Evolutionary conservation across 192 early-diverging fungal genomes (phyloP).

Genomic region (Phlyctochytrium arcticum): DNA sequence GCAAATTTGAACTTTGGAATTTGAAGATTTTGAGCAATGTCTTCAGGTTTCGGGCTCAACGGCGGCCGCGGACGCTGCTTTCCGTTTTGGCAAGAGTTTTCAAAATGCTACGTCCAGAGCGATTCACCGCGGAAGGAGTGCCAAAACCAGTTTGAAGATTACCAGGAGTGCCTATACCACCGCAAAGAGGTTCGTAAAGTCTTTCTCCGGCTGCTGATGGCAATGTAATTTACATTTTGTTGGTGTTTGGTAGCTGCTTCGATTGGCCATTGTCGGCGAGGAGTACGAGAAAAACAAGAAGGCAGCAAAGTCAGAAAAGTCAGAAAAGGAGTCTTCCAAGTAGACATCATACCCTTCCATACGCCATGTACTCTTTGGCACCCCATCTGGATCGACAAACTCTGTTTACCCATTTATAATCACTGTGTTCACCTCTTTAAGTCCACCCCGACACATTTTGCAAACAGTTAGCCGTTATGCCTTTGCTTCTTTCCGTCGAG

Average conservation of each 20-base stretch:
- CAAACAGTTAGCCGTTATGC: no score
- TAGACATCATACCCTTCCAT: no score
- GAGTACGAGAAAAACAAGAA: conserved; percentile 17
- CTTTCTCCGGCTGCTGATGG: no score
- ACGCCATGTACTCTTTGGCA: no score
- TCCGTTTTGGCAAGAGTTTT: conserved; percentile 94
- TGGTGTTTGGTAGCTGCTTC: background rate
- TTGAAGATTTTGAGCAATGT: conserved; percentile 47
- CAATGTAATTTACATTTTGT: no score
- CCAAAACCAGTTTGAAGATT: conserved; percentile 79
- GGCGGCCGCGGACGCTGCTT: conserved; percentile 91
- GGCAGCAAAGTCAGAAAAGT: background rate
- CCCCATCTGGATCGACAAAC: no score
- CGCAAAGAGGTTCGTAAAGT: conserved; percentile 76
- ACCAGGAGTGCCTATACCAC: conserved; percentile 94
- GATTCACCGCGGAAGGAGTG: conserved; percentile 72
- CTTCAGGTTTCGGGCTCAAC: conserved; percentile 63
- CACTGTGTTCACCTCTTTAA: no score
- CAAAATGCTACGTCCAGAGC: conserved; percentile 85
- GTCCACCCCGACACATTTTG: no score
- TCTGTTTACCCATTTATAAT: no score
- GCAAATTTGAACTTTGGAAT: no score
- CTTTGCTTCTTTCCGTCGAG: no score
- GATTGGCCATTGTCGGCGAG: conserved; percentile 20
- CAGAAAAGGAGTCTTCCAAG: no score